phyloP scores from a whole-genome alignment of 169 alveolate species.

The Eimeria falciformis region DNA sequence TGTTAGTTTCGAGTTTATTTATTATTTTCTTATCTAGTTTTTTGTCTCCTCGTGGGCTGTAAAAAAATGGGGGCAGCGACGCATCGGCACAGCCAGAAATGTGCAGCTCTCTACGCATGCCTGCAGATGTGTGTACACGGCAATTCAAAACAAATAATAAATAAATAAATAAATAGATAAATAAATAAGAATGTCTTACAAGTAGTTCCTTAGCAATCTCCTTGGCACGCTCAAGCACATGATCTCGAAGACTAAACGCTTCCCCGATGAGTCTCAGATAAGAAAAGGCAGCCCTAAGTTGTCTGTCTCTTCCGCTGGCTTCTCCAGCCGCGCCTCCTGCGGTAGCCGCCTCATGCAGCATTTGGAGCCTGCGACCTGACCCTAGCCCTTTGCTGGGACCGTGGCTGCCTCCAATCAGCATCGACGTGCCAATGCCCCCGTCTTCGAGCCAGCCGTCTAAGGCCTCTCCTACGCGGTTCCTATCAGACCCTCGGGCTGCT shows the following conservation, averaged over 20 bases:
- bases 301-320: slow-evolving; percentile 81
- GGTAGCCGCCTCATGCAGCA: slow-evolving; percentile 84
- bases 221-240: slow-evolving; percentile 84
- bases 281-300: slow-evolving; percentile 85
- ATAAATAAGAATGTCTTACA: too few relatives aligned
- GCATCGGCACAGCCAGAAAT: too few relatives aligned
- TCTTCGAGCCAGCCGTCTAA: slow-evolving; percentile 92
- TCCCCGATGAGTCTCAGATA: slow-evolving; percentile 87
- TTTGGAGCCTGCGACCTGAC: slow-evolving; percentile 83
- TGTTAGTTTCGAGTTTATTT: too few relatives aligned
- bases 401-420: slow-evolving; percentile 85
- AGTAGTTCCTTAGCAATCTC: slow-evolving; percentile 78
- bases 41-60: too few relatives aligned
- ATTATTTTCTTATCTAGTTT: too few relatives aligned
- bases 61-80: too few relatives aligned
- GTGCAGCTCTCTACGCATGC: too few relatives aligned
- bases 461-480: slow-evolving; percentile 91
- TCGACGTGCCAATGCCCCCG: slow-evolving; percentile 86
- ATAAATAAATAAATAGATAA: too few relatives aligned
- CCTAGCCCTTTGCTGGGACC: slow-evolving; percentile 80
- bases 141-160: too few relatives aligned
- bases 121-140: too few relatives aligned
- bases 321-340: slow-evolving; percentile 63
- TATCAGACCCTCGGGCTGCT: slow-evolving; percentile 86
- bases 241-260: slow-evolving; percentile 85